Evolutionary conservation across 2,329 filamentous ascomycete species (phyloP).

Genomic region (Pseudogymnoascus pannorum): DNA sequence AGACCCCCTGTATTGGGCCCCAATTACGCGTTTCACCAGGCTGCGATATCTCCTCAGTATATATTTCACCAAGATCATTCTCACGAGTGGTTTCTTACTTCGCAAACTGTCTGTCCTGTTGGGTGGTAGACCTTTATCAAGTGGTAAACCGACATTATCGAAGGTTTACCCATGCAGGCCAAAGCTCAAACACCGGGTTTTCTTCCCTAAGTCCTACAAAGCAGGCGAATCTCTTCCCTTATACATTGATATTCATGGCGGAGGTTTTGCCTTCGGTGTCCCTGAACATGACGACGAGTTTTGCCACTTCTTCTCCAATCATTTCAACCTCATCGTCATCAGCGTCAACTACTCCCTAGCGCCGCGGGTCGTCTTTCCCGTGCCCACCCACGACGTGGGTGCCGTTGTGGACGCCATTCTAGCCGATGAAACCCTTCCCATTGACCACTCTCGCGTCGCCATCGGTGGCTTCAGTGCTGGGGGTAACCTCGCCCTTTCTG

Average conservation of each 20-base stretch:
- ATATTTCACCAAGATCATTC: conserved; percentile 1
- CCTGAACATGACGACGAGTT: conserved; percentile 40
- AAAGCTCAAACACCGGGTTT: conserved; percentile 29
- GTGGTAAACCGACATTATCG: conserved; percentile 17
- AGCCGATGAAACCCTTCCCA: conserved; percentile 37
- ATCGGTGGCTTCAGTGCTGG: conserved; percentile 46
- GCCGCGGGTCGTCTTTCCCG: conserved; percentile 38
- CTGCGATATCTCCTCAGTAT: not conserved
- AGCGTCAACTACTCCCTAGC: conserved; percentile 43
- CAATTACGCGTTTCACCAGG: not conserved
- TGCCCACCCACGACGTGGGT: conserved; percentile 37
- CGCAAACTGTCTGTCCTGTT: not conserved
- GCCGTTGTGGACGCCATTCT: conserved; percentile 37
- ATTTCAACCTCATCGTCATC: conserved; percentile 37
- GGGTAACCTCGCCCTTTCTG: conserved; percentile 40
- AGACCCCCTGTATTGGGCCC: conserved; percentile 1
- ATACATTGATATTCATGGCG: conserved; percentile 45
- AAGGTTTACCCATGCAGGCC: conserved; percentile 27
- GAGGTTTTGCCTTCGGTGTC: conserved; percentile 40
- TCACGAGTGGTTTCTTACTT: not conserved
- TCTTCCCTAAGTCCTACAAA: conserved; percentile 34
- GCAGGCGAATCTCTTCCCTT: conserved; percentile 30
- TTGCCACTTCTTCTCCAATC: conserved; percentile 37
- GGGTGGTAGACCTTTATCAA: conserved; percentile 11
- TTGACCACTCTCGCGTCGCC: conserved; percentile 36